Evolutionary conservation across 208 protist genomes (phyloP).

Genomic region (Acanthamoeba castellanii): DNA sequence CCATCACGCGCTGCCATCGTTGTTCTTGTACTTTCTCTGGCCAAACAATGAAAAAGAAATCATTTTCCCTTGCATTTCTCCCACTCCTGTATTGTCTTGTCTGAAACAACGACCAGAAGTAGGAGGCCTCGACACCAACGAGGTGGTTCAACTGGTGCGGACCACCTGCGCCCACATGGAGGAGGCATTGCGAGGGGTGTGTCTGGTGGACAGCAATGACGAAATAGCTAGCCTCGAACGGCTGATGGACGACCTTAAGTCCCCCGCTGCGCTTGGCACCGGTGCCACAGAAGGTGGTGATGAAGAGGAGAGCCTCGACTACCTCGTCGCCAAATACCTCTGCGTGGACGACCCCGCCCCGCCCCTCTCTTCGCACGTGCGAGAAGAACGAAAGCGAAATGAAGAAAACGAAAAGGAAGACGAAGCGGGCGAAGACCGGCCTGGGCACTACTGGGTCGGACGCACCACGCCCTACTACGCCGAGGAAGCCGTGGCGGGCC

Average conservation of each 20-base stretch:
- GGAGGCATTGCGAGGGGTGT: neutral
- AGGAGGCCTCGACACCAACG: neutral
- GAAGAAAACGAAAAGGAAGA: neutral
- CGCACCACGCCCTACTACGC: slow-evolving; percentile 8
- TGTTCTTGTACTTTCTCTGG: neutral
- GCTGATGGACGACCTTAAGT: neutral
- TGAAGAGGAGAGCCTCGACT: neutral
- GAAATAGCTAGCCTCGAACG: neutral
- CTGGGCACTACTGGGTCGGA: slow-evolving; percentile 21
- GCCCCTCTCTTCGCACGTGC: neutral
- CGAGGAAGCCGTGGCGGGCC: neutral
- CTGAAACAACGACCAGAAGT: neutral
- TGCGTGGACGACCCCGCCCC: neutral
- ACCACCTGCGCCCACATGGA: neutral
- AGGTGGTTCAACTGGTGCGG: no score
- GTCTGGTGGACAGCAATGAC: neutral
- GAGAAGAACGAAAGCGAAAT: neutral
- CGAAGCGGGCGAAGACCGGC: neutral
- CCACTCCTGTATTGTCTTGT: no score
- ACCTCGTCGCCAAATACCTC: slow-evolving; percentile 8
- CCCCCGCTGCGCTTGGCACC: neutral
- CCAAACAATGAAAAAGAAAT: neutral
- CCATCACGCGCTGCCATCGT: neutral
- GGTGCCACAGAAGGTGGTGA: neutral
- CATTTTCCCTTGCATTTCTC: no score